Evolutionary conservation across 257 asterid genomes (phyloP), one percentile per base, ranked within the genome.

Genomic region (Lantana camara): DNA sequence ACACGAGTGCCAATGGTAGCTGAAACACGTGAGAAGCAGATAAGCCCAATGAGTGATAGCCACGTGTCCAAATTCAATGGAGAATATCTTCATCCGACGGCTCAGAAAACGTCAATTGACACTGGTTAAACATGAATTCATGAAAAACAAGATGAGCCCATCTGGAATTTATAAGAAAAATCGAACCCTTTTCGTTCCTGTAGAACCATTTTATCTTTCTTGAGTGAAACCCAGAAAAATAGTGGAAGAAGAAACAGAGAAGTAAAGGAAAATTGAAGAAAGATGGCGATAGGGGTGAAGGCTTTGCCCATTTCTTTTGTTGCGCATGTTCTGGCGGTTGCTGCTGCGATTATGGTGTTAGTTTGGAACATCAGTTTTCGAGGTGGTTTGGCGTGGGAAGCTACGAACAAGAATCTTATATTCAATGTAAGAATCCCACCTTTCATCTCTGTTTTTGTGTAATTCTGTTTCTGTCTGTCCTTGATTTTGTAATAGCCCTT

Each of bases 351-450:
- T 63, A 8, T 94, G 83, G 98, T 94, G 73, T 75, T 94, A 2
- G 57, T 82, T 66, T 94, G 99, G 99, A 35, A 23, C 23, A 75
- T 89, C 69, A 64, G 87, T 73, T 93, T 85, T 79, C 85, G 96
- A 63, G 98, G 98, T 45, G 98, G 98, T 42, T 75, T 93, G 54
- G 98, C 98, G 35, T 93, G 98, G 98, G 85, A 84, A 66, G 71
- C 83, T 71, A 64, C 85, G 6, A 60, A 89, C 70, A 93, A 93
- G 83, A 67, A n/a, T 48, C 96, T 87, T 22, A 93, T 93, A n/a
- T 93, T 93, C 69, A 93, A 93, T 68, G 98, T 92, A 57, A 67
- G 78, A 7, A 5, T 45, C 50, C 47, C 9, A 11, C 10, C 3
- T 42, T 58, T 1, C 24, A 19, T 47, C n/a, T 19, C n/a, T 30